Evolutionary conservation across 805 yeast species (phyloP).

Genomic region (Yarrowia bubula): DNA sequence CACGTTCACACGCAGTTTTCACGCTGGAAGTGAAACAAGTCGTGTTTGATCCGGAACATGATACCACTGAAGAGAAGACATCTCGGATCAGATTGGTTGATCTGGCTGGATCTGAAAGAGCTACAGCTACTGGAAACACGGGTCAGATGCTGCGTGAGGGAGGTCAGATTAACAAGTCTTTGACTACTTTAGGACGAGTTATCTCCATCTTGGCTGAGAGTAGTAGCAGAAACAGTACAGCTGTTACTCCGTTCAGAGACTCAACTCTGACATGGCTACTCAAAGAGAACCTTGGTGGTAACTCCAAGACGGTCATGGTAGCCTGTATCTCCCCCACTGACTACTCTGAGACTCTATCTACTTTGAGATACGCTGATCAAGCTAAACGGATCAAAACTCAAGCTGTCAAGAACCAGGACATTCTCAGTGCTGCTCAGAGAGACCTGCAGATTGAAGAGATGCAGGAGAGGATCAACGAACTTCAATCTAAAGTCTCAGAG

Average conservation of each 20-base stretch:
- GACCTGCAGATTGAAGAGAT: constrained; percentile 42
- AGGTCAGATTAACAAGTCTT: constrained; percentile 69
- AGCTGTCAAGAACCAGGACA: constrained; percentile 54
- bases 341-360: constrained; percentile 72
- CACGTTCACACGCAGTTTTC: constrained; percentile 79
- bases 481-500: constrained; percentile 31
- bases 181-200: constrained; percentile 76
- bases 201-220: constrained; percentile 49
- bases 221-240: constrained; percentile 20
- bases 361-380: constrained; percentile 73
- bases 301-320: constrained; percentile 83
- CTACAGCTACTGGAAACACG: constrained; percentile 58
- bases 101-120: constrained; percentile 79
- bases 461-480: constrained; percentile 42
- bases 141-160: constrained; percentile 67
- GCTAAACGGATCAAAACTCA: constrained; percentile 66
- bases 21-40: constrained; percentile 63
- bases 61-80: constrained; percentile 46
- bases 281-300: constrained; percentile 76
- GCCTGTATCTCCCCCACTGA: constrained; percentile 82
- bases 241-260: constrained; percentile 67
- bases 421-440: constrained; percentile 42
- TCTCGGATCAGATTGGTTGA: constrained; percentile 72
- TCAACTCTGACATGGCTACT: constrained; percentile 72
- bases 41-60: constrained; percentile 38